A percentile compares a stretch with the other conserved stretches of the same genome.
Conservation (phyloP, 2,329 filamentous ascomycete species). For the Orbilia blumenaviensis region DNA sequence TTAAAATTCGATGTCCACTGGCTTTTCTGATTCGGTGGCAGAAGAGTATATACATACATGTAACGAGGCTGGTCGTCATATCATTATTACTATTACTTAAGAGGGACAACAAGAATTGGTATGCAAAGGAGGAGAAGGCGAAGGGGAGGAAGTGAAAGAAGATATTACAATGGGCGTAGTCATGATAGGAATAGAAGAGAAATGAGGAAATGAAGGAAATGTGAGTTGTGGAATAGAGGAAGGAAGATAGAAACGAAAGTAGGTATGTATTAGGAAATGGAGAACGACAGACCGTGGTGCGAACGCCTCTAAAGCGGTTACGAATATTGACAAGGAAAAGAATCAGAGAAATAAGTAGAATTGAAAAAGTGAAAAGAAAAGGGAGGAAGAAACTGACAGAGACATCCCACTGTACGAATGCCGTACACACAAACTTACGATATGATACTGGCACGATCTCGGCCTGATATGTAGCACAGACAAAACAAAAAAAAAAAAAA, state of each 20-base stretch:
- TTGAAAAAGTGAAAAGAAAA: constrained; percentile 10
- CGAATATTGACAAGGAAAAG: constrained; percentile 22
- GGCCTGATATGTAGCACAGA: constrained; percentile 29
- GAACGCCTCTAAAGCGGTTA: constrained; percentile 20
- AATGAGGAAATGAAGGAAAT: neutral
- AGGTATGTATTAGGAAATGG: constrained; percentile 11
- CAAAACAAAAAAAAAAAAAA: neutral
- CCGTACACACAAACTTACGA: constrained; percentile 31
- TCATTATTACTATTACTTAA: constrained; percentile 36
- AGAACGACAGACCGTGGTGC: constrained; percentile 15
- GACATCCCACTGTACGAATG: constrained; percentile 6
- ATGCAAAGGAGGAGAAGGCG: neutral
- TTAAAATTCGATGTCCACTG: neutral
- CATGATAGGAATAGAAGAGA: neutral
- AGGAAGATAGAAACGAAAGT: neutral
- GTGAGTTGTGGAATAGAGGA: neutral
- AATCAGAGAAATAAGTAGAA: neutral
- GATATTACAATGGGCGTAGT: constrained; percentile 45
- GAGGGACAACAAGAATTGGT: neutral
- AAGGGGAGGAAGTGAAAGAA: too few species aligned
- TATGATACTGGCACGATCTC: constrained; percentile 22
- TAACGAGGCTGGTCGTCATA: constrained; percentile 34
- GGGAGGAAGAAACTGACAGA: neutral
- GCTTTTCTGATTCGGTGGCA: constrained; percentile 1
- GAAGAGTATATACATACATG: constrained; percentile 31